phyloP scores from a whole-genome alignment of 495 filamentous ascomycete species.

The Aspergillus taichungensis region DNA sequence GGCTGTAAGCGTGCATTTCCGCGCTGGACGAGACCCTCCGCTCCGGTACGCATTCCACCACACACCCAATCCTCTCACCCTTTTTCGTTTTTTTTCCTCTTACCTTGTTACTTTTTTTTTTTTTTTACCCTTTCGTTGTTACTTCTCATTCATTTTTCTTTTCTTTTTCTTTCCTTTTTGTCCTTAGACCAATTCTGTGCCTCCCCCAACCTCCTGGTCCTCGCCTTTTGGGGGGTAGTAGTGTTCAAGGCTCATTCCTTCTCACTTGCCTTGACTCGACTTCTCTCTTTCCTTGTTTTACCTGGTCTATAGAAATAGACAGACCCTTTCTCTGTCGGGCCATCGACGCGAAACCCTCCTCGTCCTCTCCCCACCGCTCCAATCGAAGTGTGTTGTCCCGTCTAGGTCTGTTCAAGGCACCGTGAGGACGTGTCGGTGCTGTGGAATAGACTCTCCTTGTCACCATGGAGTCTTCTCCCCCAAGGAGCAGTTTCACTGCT shows the following conservation, averaged over 20 bases:
- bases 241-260: constrained; percentile 13
- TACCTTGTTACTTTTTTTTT: constrained; percentile 15
- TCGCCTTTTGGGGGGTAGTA: constrained; percentile 8
- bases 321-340: background rate
- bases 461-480: constrained; percentile 40
- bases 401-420: background rate
- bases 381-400: constrained; percentile 6
- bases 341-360: constrained; percentile 11
- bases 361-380: background rate
- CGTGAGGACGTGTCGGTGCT: background rate
- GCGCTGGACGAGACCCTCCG: constrained; percentile 33
- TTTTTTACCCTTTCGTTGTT: constrained; percentile 8
- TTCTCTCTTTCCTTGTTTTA: constrained; percentile 3
- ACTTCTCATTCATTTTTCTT: constrained; percentile 19
- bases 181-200: constrained; percentile 8
- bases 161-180: constrained; percentile 15
- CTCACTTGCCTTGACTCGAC: constrained; percentile 9
- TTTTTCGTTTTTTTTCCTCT: constrained; percentile 26
- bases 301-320: constrained; percentile 9
- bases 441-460: background rate
- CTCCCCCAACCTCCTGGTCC: constrained; percentile 14
- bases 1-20: constrained; percentile 41
- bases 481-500: constrained; percentile 27
- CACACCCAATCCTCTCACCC: constrained; percentile 24
- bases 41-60: constrained; percentile 33